Evolutionary conservation across 495 filamentous ascomycete genomes (phyloP).

Genomic region (Haplographium delicatum): DNA sequence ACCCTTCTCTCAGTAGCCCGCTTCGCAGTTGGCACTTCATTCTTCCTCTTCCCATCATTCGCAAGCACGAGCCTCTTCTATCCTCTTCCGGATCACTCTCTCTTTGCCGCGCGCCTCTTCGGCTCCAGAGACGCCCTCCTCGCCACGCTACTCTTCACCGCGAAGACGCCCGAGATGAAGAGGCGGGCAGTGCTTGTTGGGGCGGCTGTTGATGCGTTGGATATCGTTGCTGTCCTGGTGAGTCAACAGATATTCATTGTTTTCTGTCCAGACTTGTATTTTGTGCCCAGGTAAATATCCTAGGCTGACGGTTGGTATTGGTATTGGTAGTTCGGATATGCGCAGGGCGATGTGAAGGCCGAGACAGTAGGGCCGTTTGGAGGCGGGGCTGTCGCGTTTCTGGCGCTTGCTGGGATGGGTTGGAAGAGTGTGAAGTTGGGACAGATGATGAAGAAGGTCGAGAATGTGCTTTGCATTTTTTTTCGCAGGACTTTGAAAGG

Average conservation of each 20-base stretch:
- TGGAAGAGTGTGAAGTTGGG: conserved; percentile 1
- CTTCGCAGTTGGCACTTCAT: background rate
- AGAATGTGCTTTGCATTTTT: too few relatives aligned
- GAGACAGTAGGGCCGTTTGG: background rate
- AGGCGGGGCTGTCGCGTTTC: background rate
- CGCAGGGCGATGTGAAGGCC: background rate
- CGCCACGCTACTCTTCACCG: background rate
- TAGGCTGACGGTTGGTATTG: background rate
- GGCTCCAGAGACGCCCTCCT: background rate
- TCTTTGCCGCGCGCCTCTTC: background rate
- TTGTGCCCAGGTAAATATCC: background rate
- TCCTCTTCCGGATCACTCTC: background rate
- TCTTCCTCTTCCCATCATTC: conserved; percentile 3
- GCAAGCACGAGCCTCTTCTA: conserved; percentile 5
- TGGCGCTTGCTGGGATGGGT: conserved; percentile 1
- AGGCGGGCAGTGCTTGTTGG: background rate
- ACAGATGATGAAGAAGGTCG: background rate
- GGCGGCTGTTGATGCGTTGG: background rate
- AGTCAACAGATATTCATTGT: too few relatives aligned
- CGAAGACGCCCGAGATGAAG: background rate
- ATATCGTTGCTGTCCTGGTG: conserved; percentile 1
- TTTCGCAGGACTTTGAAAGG: too few relatives aligned
- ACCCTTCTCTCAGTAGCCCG: background rate
- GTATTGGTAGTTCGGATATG: background rate
- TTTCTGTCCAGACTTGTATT: background rate